A percentile compares a stretch with the other conserved stretches of the same genome.
These are phyloP conservation scores for Phycomyces blakesleeanus DNA, from an alignment of 192 early-diverging fungal genomes.

Conservation along the genomic window DNA sequence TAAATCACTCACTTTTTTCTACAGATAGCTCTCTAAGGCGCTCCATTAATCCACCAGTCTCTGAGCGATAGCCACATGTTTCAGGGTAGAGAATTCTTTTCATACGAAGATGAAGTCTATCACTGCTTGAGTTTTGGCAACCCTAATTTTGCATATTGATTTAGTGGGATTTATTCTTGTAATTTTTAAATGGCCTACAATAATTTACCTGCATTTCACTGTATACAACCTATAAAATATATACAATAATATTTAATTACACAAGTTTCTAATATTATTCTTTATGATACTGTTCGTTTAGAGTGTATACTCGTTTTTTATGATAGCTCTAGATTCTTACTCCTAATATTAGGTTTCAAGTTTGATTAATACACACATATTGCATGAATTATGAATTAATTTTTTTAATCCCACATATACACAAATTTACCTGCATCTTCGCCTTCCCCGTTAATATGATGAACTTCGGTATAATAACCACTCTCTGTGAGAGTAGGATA, in stretches of 20 bases:
- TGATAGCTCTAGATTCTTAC: background rate
- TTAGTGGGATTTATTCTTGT: background rate
- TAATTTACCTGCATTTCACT: constrained; percentile 54
- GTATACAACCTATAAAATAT: constrained; percentile 46
- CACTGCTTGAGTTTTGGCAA: constrained; percentile 42
- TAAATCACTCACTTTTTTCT: constrained; percentile 47
- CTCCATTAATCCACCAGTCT: constrained; percentile 61
- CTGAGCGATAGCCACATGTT: constrained; percentile 55
- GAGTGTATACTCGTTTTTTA: no score
- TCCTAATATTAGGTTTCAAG: background rate
- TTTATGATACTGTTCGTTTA: no score
- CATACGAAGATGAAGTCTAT: constrained; percentile 42
- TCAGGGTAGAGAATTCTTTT: constrained; percentile 56
- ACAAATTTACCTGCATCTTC: constrained; percentile 51
- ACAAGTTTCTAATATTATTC: background rate
- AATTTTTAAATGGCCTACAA: background rate
- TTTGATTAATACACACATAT: background rate
- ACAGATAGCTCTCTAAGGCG: constrained; percentile 49
- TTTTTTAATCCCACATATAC: no score
- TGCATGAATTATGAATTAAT: no score
- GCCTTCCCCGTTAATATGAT: constrained; percentile 60
- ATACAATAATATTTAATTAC: background rate
- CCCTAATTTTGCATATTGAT: constrained; percentile 27
- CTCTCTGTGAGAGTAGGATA: constrained; percentile 59
- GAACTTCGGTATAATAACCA: constrained; percentile 58